Evolutionary conservation across 139 green algal species (phyloP).

Genomic region (Tetraselmis chui): DNA sequence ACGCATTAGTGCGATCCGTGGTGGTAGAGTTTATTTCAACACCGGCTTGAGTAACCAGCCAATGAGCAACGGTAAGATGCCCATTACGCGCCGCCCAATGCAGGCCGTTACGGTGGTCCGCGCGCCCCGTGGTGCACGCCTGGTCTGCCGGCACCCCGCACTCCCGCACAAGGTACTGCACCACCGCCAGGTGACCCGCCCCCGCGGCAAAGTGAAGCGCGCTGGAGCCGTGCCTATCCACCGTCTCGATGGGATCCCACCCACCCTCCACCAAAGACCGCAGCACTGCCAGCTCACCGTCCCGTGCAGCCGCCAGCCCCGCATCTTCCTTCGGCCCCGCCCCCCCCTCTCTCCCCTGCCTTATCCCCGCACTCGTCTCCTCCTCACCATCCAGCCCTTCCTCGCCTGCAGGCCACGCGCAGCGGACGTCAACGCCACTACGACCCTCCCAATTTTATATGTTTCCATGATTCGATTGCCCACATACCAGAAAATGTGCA

Average conservation of each 20-base stretch:
- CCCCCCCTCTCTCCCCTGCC: neutral
- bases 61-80: conserved; percentile 11
- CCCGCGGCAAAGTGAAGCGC: conserved; percentile 22
- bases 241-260: neutral
- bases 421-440: too few species aligned
- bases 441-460: too few species aligned
- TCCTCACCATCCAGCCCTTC: neutral
- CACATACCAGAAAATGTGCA: too few species aligned
- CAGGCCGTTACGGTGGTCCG: conserved; percentile 15
- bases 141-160: conserved; percentile 4
- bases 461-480: too few species aligned
- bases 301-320: conserved; percentile 7
- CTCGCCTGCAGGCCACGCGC: neutral
- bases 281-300: conserved; percentile 10
- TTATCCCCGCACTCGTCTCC: neutral
- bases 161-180: conserved; percentile 12
- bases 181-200: conserved; percentile 10
- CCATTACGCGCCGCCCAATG: conserved; percentile 22
- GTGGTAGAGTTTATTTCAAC: conserved; percentile 18
- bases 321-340: neutral
- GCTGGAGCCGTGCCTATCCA: conserved; percentile 16
- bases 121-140: neutral
- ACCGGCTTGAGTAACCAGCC: conserved; percentile 15
- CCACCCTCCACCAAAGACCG: neutral
- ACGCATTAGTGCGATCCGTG: conserved; percentile 16